Evolutionary conservation across 352 stramenopile species (phyloP).

Genomic region (Globisporangium spiculum): DNA sequence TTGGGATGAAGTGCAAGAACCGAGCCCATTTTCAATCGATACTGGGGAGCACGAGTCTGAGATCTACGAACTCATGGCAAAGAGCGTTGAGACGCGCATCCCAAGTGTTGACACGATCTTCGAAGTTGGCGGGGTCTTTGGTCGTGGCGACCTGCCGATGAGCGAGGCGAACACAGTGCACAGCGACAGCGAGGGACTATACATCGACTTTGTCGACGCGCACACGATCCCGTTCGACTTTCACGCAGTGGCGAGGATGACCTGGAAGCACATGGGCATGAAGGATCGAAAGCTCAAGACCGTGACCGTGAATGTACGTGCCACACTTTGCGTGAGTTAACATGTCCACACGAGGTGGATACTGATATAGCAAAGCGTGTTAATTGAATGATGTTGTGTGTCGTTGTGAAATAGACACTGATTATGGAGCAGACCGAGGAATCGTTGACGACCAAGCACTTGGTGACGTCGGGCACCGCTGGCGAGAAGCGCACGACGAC

Average conservation of each 20-base stretch:
- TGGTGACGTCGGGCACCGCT: neutral
- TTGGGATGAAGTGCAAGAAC: neutral
- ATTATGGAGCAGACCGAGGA: slow-evolving; percentile 4
- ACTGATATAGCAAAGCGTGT: neutral
- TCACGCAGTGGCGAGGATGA: neutral
- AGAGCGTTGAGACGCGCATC: slow-evolving; percentile 4
- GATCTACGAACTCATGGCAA: neutral
- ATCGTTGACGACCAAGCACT: slow-evolving; percentile 3
- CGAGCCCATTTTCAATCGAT: neutral
- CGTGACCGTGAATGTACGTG: slow-evolving; percentile 1
- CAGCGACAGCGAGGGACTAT: neutral
- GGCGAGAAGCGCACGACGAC: neutral
- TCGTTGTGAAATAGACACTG: neutral
- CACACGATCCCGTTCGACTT: slow-evolving; percentile 2
- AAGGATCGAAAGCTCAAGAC: slow-evolving; percentile 3
- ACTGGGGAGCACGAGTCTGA: neutral
- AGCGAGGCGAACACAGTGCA: slow-evolving; percentile 2
- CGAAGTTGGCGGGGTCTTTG: neutral
- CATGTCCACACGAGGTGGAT: neutral
- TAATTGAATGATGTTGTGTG: neutral
- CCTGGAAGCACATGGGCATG: slow-evolving; percentile 10
- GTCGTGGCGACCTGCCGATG: neutral
- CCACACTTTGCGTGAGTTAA: neutral
- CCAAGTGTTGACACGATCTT: neutral
- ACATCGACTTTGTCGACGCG: neutral